Percentiles rank a stretch among this genome's conserved stretches.
These are phyloP conservation scores for Lipomyces orientalis DNA, from an alignment of 805 yeast genomes.

Conservation along the genomic window DNA sequence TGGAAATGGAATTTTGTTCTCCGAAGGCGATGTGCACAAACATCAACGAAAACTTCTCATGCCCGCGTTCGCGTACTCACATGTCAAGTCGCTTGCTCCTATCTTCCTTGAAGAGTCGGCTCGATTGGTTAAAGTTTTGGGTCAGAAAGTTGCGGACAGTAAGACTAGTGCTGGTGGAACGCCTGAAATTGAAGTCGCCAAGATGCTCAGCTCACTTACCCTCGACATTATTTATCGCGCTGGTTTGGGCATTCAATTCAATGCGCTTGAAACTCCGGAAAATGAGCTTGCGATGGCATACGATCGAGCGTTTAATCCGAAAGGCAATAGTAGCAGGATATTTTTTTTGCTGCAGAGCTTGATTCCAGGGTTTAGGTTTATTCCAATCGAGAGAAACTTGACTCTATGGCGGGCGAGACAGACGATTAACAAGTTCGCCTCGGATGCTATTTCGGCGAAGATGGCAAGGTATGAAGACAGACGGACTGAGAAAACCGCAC, in stretches of 20 bases:
- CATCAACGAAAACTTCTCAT: conserved; percentile 29
- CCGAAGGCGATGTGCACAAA: conserved; percentile 34
- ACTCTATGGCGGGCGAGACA: conserved; percentile 11
- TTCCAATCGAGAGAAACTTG: conserved; percentile 23
- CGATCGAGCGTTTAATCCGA: conserved; percentile 11
- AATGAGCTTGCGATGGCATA: conserved; percentile 30
- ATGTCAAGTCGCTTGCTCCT: conserved; percentile 27
- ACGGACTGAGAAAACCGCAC: not conserved
- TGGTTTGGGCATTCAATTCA: conserved; percentile 25
- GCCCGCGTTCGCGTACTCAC: conserved; percentile 30
- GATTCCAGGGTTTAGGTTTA: conserved; percentile 18
- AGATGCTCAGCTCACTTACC: conserved; percentile 16
- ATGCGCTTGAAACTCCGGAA: conserved; percentile 30
- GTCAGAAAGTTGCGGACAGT: not conserved
- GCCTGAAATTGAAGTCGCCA: conserved; percentile 14
- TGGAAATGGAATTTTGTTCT: conserved; percentile 32
- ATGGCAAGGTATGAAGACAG: conserved; percentile 8
- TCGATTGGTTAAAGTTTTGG: conserved; percentile 12
- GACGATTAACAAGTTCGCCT: conserved; percentile 22
- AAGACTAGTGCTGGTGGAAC: not conserved
- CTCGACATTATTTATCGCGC: conserved; percentile 33
- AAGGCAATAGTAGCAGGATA: not conserved
- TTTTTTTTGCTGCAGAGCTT: conserved; percentile 17
- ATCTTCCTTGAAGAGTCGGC: conserved; percentile 22
- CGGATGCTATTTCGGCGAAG: conserved; percentile 27